Base-by-base conservation (phyloP, 2,329 filamentous ascomycete species). In the Drechslerella coelobrocha region DNA sequence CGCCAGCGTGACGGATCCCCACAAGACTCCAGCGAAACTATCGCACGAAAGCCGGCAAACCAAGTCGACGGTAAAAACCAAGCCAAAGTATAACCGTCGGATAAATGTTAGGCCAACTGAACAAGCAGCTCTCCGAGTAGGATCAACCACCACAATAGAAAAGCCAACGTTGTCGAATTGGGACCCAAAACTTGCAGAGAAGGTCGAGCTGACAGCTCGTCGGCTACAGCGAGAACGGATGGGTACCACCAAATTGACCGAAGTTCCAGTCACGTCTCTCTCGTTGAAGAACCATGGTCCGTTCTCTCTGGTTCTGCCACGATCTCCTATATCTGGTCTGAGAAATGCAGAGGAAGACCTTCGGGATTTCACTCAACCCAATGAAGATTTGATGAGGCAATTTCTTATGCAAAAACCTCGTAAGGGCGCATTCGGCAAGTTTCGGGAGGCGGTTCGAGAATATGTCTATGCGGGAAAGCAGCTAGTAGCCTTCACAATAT, bases 231-330 rank as follows among this genome's bases (percentile, higher is more conserved):
- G 23, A 24, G 21, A 47, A 19, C 34, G 65, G 1, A 48, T 57
- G 12, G 27, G 55, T n/a, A 34, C 27, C 1, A 52, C 39, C 6
- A 27, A 37, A 10, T 45, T 41, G 12, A 27, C 45, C 17, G 48
- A 62, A 47, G 50, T 54, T 2, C 48, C 48, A 5, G 59, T 54
- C 24, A 62, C 48, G 12, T 54, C 50, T 14, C 48, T 48, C 7
- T n/a, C 65, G 23, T 29, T 69, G 8, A 12, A 50, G n/a, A 45
- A 53, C 8, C 48, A 43, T 9, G 57, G 34, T 12, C 57, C 57
- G 21, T 51, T 62, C 19, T 27, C 19, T 12, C 17, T 62, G 10
- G 31, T 41, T 39, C 14, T 39, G 7, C 21, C 14, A 4, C 8
- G 12, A 26, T 23, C 41, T 17, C 23, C 19, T 2, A 47, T 29